These are phyloP conservation scores for Epichloe scottii DNA, from an alignment of 2,329 filamentous ascomycete species.

Conservation along the genomic window DNA sequence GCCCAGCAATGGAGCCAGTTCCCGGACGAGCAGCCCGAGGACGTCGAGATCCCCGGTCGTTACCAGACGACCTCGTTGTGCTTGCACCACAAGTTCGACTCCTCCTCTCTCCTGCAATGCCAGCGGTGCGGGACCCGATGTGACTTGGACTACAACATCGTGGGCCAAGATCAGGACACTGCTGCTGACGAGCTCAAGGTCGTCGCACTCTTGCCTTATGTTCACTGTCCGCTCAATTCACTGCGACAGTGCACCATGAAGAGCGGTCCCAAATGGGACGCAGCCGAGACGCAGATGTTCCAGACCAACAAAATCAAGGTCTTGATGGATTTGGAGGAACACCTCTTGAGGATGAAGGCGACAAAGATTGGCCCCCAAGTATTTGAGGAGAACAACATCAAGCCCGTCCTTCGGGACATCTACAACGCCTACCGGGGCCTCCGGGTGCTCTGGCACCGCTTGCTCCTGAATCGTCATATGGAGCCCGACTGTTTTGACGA, in stretches of 20 bases:
- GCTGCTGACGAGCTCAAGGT: neutral
- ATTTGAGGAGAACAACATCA: neutral
- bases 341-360: neutral
- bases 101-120: neutral
- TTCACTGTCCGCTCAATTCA: neutral
- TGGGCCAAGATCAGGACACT: neutral
- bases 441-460: neutral
- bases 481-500: neutral
- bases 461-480: neutral
- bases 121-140: neutral
- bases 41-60: neutral
- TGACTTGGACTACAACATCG: conserved; percentile 5
- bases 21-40: neutral
- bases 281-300: neutral
- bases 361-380: neutral
- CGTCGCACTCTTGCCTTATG: neutral
- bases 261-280: neutral
- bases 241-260: neutral
- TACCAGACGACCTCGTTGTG: neutral
- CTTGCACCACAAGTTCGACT: neutral
- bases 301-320: neutral
- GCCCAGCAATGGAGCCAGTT: conserved; percentile 2
- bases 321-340: neutral
- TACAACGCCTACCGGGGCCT: conserved; percentile 1
- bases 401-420: neutral